Conservation (phyloP, 805 yeast species). For the Maudiozyma serrabonitensis region DNA sequence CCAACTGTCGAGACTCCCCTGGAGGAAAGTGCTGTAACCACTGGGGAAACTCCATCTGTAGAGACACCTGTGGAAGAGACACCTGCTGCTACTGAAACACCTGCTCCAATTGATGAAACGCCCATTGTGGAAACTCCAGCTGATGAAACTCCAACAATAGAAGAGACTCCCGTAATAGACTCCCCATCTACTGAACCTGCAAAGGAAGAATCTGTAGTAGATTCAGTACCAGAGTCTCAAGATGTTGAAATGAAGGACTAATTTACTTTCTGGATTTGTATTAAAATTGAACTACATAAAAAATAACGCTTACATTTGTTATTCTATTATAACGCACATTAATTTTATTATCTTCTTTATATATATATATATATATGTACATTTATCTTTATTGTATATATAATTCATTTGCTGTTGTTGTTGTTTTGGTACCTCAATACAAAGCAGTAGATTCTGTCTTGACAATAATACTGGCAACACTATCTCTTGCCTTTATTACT, state of each 20-base stretch:
- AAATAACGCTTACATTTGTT: neutral
- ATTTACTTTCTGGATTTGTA: neutral
- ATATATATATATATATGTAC: slow-evolving; percentile 3
- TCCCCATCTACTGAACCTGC: neutral
- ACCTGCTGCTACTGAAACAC: neutral
- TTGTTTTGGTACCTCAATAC: neutral
- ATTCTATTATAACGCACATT: neutral
- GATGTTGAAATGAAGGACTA: slow-evolving; percentile 10
- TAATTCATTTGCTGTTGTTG: neutral
- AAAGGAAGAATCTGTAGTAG: slow-evolving; percentile 3
- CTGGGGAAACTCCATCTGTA: neutral
- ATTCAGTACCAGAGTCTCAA: neutral
- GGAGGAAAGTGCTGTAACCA: neutral
- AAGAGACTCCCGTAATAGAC: too few relatives aligned
- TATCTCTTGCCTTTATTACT: slow-evolving; percentile 45
- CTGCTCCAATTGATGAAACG: neutral
- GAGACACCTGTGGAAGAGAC: neutral
- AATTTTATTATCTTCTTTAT: neutral
- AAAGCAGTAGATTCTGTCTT: slow-evolving; percentile 20
- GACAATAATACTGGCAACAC: slow-evolving; percentile 47
- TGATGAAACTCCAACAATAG: neutral
- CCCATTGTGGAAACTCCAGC: neutral
- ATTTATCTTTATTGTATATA: neutral
- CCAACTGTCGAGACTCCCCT: neutral
- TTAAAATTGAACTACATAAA: neutral